phyloP scores from a whole-genome alignment of 257 asterid species.

The Voacanga thouarsii region DNA sequence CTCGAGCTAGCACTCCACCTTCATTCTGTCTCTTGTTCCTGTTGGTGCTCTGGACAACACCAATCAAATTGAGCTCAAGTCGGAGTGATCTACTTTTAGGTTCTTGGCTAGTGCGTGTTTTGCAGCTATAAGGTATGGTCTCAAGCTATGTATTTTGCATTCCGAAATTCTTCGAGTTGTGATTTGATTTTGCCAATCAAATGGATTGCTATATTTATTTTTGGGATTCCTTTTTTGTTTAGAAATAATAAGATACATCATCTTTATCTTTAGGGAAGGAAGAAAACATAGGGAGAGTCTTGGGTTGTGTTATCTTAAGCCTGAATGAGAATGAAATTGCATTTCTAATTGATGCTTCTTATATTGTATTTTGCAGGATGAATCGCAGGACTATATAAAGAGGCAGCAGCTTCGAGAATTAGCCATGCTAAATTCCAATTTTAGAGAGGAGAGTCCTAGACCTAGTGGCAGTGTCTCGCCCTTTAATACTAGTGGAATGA shows the following conservation, averaged over 20 bases:
- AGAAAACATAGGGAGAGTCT: neutral
- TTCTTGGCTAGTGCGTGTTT: too few relatives aligned
- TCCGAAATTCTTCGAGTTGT: too few relatives aligned
- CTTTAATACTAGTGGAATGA: conserved; percentile 87
- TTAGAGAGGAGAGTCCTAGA: conserved; percentile 97
- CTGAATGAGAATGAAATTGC: neutral
- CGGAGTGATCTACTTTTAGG: too few relatives aligned
- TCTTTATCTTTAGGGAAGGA: neutral
- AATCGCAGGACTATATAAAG: conserved; percentile 87
- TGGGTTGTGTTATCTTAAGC: neutral
- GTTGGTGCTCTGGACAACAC: too few relatives aligned
- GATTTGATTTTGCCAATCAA: too few relatives aligned
- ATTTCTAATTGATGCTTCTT: conserved; percentile 1
- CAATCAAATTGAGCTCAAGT: too few relatives aligned
- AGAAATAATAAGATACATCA: neutral
- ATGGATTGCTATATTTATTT: neutral
- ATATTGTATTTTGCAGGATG: conserved; percentile 53
- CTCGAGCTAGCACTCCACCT: too few relatives aligned
- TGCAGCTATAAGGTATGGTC: too few relatives aligned
- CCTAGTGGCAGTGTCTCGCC: conserved; percentile 96
- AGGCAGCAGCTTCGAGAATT: conserved; percentile 96
- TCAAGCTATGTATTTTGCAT: too few relatives aligned
- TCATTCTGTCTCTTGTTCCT: too few relatives aligned
- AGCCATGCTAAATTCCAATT: conserved; percentile 85
- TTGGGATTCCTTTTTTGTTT: too few relatives aligned